phyloP scores from a whole-genome alignment of 1,139 yeast genomes.

The Pichia sp. region DNA sequence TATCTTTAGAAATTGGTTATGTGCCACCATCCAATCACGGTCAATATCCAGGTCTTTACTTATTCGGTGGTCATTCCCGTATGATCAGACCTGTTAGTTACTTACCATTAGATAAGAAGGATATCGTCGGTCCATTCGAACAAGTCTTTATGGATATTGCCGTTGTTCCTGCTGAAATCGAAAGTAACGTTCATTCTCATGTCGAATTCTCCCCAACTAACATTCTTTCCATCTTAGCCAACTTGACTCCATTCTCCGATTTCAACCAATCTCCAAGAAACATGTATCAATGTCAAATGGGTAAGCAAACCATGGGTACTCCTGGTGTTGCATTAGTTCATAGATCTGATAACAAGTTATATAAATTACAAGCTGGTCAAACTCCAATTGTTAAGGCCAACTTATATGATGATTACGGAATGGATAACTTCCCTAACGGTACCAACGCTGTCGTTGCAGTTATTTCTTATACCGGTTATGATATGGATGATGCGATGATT shows the following conservation, averaged over 20 bases:
- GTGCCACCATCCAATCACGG: constrained; percentile 96
- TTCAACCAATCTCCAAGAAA: constrained; percentile 99
- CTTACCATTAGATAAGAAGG: constrained; percentile 78
- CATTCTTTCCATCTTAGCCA: constrained; percentile 89
- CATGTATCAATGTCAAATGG: constrained; percentile 99
- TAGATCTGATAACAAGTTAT: constrained; percentile 92
- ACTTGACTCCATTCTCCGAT: constrained; percentile 96
- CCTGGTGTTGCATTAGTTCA: constrained; percentile 95
- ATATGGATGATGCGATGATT: constrained; percentile 99
- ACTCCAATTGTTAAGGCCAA: constrained; percentile 96
- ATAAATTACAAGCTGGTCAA: constrained; percentile 93
- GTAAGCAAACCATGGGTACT: constrained; percentile 99
- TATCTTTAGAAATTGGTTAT: constrained; percentile 87
- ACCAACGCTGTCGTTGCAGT: constrained; percentile 99
- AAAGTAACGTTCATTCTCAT: constrained; percentile 78
- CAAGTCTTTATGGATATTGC: constrained; percentile 98
- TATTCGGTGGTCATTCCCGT: constrained; percentile 90
- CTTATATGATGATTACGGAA: constrained; percentile 91
- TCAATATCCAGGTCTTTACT: constrained; percentile 93
- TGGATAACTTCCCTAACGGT: constrained; percentile 99
- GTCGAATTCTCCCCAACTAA: constrained; percentile 96
- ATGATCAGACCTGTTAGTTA: constrained; percentile 97
- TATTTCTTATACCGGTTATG: constrained; percentile 97
- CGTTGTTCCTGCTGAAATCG: constrained; percentile 90
- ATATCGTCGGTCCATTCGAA: constrained; percentile 95